Percentiles rank a stretch among this genome's conserved stretches.
phyloP scores from a whole-genome alignment of 495 filamentous ascomycete species.

The Chlorociboria aeruginascens region DNA sequence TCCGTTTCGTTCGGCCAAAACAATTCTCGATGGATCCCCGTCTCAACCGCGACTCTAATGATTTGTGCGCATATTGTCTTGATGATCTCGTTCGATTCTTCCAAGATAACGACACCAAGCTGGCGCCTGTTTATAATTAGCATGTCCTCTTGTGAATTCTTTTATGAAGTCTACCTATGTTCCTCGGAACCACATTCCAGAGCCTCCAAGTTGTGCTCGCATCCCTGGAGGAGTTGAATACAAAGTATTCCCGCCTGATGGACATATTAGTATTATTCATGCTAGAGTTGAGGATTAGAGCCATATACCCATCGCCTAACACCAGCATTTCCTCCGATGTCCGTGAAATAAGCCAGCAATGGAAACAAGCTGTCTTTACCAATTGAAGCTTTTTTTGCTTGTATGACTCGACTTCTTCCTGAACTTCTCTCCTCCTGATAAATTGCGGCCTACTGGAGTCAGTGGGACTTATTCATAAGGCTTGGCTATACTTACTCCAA shows the following conservation, averaged over 20 bases:
- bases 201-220: neutral
- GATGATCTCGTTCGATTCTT: slow-evolving; percentile 2
- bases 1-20: neutral
- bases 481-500: slow-evolving; percentile 3
- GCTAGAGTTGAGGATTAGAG: neutral
- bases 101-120: neutral
- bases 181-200: slow-evolving; percentile 3
- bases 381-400: slow-evolving; percentile 3
- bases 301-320: slow-evolving; percentile 11
- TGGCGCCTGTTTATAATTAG: neutral
- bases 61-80: slow-evolving; percentile 1
- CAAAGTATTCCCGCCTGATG: slow-evolving; percentile 6
- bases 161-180: neutral
- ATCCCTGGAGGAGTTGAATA: slow-evolving; percentile 5
- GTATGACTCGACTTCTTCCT: neutral
- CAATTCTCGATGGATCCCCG: neutral
- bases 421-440: neutral
- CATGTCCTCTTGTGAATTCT: neutral
- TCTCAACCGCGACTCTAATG: neutral
- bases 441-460: neutral
- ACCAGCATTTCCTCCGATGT: neutral
- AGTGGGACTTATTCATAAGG: neutral
- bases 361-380: slow-evolving; percentile 1
- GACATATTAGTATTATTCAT: neutral
- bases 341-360: slow-evolving; percentile 3